phyloP scores from a whole-genome alignment of 2,329 filamentous ascomycete genomes.

The Helotiales sp. region DNA sequence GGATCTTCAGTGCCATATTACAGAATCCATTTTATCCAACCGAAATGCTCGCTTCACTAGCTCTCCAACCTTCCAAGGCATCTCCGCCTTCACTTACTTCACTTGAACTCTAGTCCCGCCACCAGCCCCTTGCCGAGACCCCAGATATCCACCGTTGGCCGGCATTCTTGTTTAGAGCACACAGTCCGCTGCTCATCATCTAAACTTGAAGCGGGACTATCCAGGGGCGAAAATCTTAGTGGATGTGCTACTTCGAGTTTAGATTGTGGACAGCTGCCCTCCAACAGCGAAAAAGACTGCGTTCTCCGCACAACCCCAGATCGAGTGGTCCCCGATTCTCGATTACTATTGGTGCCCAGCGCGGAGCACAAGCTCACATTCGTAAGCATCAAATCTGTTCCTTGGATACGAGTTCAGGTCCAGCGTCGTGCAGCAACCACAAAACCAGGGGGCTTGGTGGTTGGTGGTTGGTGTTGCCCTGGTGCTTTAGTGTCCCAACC shows the following conservation, averaged over 20 bases:
- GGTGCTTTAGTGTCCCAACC: background rate
- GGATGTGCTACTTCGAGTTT: background rate
- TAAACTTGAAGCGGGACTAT: background rate
- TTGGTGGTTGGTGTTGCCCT: background rate
- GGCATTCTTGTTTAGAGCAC: background rate
- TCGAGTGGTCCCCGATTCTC: background rate
- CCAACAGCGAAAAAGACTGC: slow-evolving; percentile 1
- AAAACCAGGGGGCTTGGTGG: background rate
- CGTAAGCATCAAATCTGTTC: slow-evolving; percentile 8
- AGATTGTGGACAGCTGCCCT: no score
- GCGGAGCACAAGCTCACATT: slow-evolving; percentile 17
- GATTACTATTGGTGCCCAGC: slow-evolving; percentile 3
- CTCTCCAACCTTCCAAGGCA: background rate
- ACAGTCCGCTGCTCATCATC: background rate
- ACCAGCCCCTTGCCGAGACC: background rate
- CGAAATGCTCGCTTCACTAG: slow-evolving; percentile 2
- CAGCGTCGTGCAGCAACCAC: slow-evolving; percentile 8
- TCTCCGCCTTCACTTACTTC: slow-evolving; percentile 1
- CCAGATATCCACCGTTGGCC: background rate
- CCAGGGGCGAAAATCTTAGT: background rate
- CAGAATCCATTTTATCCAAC: background rate
- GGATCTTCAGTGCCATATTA: background rate
- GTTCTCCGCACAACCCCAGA: slow-evolving; percentile 11
- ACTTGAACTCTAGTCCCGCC: background rate
- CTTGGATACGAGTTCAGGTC: slow-evolving; percentile 17